A percentile compares a stretch with the other conserved stretches of the same genome.
phyloP scores from a whole-genome alignment of 148 eudicot genomes.

The Persicaria tinctoria region DNA sequence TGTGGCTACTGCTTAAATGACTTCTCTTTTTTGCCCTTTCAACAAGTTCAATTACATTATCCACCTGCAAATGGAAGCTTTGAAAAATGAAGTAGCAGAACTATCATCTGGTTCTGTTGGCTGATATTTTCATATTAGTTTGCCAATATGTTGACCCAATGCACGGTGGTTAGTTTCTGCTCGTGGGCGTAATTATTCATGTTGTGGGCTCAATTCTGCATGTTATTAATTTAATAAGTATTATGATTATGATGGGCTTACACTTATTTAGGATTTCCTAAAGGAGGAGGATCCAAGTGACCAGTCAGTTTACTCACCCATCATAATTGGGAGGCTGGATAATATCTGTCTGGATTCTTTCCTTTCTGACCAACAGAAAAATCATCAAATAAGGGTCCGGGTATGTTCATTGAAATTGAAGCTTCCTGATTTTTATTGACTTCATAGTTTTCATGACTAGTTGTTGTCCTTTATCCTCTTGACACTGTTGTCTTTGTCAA shows the following conservation, averaged over 20 bases:
- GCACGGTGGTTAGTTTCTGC: background rate
- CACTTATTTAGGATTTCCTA: conserved; percentile 19
- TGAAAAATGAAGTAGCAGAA: background rate
- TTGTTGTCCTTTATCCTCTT: background rate
- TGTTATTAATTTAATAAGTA: background rate
- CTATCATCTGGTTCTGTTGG: background rate
- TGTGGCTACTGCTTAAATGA: background rate
- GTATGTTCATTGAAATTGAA: conserved; percentile 27
- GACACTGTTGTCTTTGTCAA: conserved; percentile 14
- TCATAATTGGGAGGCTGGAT: conserved; percentile 52
- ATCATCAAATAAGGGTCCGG: conserved; percentile 60
- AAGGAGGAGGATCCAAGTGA: conserved; percentile 42
- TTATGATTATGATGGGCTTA: background rate
- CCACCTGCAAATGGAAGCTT: background rate
- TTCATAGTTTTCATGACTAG: background rate
- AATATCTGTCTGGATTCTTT: conserved; percentile 57
- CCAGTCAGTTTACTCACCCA: conserved; percentile 30
- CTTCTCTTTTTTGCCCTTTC: background rate
- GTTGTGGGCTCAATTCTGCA: background rate
- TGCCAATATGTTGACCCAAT: background rate
- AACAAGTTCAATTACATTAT: background rate
- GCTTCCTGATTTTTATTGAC: background rate
- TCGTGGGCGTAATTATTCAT: background rate
- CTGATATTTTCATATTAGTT: background rate
- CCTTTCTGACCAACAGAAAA: conserved; percentile 48